These are phyloP conservation scores for Camellia japonica DNA, from an alignment of 148 eudicot species.

Conservation along the genomic window DNA sequence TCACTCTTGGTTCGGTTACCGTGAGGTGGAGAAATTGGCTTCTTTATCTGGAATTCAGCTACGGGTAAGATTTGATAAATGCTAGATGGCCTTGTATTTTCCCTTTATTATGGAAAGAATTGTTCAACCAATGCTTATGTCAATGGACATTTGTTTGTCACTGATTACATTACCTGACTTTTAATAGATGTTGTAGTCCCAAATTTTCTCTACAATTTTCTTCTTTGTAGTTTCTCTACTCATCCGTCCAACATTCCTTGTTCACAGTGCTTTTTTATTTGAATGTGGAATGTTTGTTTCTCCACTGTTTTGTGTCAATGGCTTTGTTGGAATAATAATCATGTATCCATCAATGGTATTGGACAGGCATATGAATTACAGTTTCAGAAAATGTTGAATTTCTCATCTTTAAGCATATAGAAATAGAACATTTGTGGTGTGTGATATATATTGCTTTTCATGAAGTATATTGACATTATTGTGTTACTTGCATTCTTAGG, in stretches of 20 bases:
- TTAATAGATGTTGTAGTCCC: not conserved
- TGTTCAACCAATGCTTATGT: not conserved
- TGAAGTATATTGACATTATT: too few species aligned
- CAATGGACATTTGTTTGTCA: not conserved
- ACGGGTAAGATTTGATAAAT: conserved; percentile 57
- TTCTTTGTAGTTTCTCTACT: not conserved
- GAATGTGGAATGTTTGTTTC: not conserved
- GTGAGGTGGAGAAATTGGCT: conserved; percentile 96
- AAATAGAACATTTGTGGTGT: not conserved
- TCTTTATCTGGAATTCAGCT: conserved; percentile 85
- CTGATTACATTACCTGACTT: not conserved
- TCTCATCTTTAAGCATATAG: too few species aligned
- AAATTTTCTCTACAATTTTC: not conserved
- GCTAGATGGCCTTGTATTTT: not conserved
- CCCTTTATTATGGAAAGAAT: not conserved
- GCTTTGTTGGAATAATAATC: not conserved
- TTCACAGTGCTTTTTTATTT: not conserved
- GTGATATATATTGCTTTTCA: too few species aligned
- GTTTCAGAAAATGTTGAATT: not conserved
- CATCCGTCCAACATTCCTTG: not conserved
- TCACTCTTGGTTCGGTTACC: conserved; percentile 89
- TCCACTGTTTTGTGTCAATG: not conserved
- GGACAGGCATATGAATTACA: not conserved
- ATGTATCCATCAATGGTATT: not conserved
- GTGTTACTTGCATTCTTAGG: too few species aligned